These are phyloP conservation scores for Aspergillus sojae DNA, from an alignment of 2,329 filamentous ascomycete species.

Conservation along the genomic window DNA sequence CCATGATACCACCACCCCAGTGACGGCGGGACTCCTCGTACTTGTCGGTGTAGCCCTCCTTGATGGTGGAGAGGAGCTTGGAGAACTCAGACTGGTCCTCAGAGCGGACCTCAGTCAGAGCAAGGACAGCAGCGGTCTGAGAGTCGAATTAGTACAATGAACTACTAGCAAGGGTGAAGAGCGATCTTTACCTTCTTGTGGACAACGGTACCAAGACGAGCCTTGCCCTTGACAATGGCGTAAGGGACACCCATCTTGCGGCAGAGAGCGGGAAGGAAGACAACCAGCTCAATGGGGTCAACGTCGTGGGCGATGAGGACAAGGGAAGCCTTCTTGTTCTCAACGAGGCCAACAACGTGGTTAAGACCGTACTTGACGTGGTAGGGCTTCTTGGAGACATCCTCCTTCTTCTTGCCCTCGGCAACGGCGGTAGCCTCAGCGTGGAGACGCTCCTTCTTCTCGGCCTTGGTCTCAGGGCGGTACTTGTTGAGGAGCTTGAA, in stretches of 20 bases:
- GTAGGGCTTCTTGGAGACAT: conserved; percentile 99
- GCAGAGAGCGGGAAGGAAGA: conserved; percentile 98
- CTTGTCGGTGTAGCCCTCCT: conserved; percentile 97
- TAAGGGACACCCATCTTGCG: conserved; percentile 99
- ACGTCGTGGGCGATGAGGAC: conserved; percentile 99
- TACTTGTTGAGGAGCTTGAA: conserved; percentile 99
- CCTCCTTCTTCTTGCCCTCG: conserved; percentile 99
- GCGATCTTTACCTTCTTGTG: conserved; percentile 84
- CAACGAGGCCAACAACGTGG: conserved; percentile 95
- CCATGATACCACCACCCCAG: conserved; percentile 99
- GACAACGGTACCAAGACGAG: conserved; percentile 95
- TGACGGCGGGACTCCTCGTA: conserved; percentile 86
- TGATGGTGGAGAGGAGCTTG: conserved; percentile 94
- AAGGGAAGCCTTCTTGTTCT: conserved; percentile 99
- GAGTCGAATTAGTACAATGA: conserved; percentile 27
- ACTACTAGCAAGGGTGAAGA: neutral
- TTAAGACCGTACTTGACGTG: conserved; percentile 99
- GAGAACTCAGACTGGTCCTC: conserved; percentile 98
- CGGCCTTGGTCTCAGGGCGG: conserved; percentile 96
- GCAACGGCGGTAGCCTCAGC: conserved; percentile 97
- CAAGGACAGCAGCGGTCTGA: conserved; percentile 91
- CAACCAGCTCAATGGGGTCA: conserved; percentile 98
- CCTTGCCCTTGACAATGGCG: conserved; percentile 99
- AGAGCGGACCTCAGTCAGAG: conserved; percentile 91
- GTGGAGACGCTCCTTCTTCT: conserved; percentile 99